These are phyloP conservation scores for Lupinus albus DNA, from an alignment of 306 rosid genomes.

Conservation along the genomic window DNA sequence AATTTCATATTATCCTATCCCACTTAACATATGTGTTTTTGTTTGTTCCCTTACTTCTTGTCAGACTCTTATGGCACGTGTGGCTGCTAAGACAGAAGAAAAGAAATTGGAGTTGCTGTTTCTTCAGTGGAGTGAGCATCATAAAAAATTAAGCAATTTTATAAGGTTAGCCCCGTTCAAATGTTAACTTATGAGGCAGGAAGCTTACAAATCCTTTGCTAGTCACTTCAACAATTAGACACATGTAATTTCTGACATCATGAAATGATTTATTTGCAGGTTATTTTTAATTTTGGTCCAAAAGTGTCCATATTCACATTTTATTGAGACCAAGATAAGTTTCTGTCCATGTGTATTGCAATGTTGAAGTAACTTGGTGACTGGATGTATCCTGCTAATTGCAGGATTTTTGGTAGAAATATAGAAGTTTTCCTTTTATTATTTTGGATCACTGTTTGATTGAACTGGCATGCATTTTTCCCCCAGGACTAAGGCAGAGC, in stretches of 20 bases:
- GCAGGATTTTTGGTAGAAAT: slow-evolving; percentile 52
- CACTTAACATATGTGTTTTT: too few relatives aligned
- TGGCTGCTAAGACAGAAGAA: slow-evolving; percentile 95
- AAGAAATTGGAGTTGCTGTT: slow-evolving; percentile 93
- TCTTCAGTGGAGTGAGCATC: slow-evolving; percentile 96
- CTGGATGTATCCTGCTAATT: slow-evolving; percentile 54
- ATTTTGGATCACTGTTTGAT: slow-evolving; percentile 30
- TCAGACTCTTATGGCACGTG: slow-evolving; percentile 94
- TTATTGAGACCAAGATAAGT: slow-evolving; percentile 96
- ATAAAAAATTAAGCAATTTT: slow-evolving; percentile 83
- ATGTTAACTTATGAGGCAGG: background rate
- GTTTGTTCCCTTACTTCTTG: background rate
- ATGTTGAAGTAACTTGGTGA: slow-evolving; percentile 70
- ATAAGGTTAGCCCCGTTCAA: slow-evolving; percentile 64
- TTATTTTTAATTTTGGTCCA: slow-evolving; percentile 31
- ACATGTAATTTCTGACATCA: slow-evolving; percentile 34
- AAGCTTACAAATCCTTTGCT: slow-evolving; percentile 25
- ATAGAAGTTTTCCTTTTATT: slow-evolving; percentile 11
- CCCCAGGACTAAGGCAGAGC: slow-evolving; percentile 87
- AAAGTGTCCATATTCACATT: slow-evolving; percentile 51
- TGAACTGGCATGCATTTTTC: slow-evolving; percentile 39
- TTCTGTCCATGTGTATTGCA: slow-evolving; percentile 79
- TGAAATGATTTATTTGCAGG: slow-evolving; percentile 61
- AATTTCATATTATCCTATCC: background rate
- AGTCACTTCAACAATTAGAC: slow-evolving; percentile 30